Evolutionary conservation across 768 basidiomycete species (phyloP).

Genomic region (Chalciporus chontae): DNA sequence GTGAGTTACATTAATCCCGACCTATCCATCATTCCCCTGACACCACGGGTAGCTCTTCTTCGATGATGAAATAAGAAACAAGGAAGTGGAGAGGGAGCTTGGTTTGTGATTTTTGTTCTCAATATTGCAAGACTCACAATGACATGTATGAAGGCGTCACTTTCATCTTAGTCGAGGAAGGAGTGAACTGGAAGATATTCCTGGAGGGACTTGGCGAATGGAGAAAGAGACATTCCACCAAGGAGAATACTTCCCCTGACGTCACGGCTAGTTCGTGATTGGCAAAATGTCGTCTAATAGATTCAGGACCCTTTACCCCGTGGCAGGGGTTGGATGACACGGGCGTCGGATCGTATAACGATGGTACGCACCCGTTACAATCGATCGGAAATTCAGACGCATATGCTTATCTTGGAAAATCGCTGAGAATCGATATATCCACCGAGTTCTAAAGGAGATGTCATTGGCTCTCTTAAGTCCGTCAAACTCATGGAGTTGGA

Average conservation of each 20-base stretch:
- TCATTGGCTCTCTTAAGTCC: not conserved
- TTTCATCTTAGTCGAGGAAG: slow-evolving; percentile 66
- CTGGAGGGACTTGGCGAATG: slow-evolving; percentile 71
- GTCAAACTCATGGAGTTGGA: not conserved
- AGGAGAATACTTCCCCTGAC: slow-evolving; percentile 1
- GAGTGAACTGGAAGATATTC: slow-evolving; percentile 58
- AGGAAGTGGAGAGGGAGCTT: slow-evolving; percentile 48
- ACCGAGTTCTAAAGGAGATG: not conserved
- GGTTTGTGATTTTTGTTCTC: slow-evolving; percentile 32
- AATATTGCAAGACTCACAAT: not conserved
- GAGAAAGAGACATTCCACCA: slow-evolving; percentile 46
- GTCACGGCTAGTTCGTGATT: slow-evolving; percentile 10
- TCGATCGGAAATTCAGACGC: not conserved
- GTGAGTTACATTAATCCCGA: slow-evolving; percentile 32
- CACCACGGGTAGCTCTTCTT: slow-evolving; percentile 51
- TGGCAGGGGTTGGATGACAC: not conserved
- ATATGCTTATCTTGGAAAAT: slow-evolving; percentile 10
- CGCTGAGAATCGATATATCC: not conserved
- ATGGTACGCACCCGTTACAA: slow-evolving; percentile 5
- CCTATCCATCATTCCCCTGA: not conserved
- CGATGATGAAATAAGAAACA: slow-evolving; percentile 61
- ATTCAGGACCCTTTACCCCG: not conserved
- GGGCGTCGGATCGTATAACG: not conserved
- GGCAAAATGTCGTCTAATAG: not conserved
- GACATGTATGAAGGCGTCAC: slow-evolving; percentile 64